These are phyloP conservation scores for Fistulina hepatica DNA, from an alignment of 1,284 basidiomycete genomes.

Conservation along the genomic window DNA sequence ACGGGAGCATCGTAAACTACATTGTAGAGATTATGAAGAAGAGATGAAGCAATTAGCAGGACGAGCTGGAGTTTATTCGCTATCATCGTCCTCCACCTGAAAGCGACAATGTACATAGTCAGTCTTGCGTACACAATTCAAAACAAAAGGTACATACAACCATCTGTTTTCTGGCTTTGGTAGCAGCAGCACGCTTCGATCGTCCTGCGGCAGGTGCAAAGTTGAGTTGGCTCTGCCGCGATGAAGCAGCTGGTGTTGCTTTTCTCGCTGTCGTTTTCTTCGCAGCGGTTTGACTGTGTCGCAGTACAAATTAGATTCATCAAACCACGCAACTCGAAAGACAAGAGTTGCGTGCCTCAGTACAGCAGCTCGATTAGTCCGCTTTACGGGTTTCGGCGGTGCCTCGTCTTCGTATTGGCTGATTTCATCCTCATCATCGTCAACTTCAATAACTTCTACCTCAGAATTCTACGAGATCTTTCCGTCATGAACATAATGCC, in stretches of 20 bases:
- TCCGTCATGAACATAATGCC: neutral
- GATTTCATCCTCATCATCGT: conserved; percentile 43
- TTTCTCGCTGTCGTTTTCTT: conserved; percentile 58
- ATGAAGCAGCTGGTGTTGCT: conserved; percentile 28
- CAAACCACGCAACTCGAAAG: conserved; percentile 4
- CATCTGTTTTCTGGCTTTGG: conserved; percentile 45
- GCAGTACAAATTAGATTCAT: conserved; percentile 6
- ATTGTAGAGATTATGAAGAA: no score
- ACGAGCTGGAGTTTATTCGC: no score
- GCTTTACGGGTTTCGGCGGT: conserved; percentile 35
- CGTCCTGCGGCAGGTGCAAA: conserved; percentile 51
- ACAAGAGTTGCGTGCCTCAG: conserved; percentile 36
- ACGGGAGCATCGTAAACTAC: no score
- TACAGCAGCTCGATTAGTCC: conserved; percentile 55
- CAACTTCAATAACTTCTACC: conserved; percentile 36
- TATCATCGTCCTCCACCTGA: conserved; percentile 18
- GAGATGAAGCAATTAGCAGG: no score
- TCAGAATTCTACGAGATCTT: conserved; percentile 16
- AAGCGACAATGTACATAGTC: neutral
- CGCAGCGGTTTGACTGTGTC: conserved; percentile 31
- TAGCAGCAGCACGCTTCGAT: conserved; percentile 46
- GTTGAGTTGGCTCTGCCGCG: conserved; percentile 46
- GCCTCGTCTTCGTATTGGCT: conserved; percentile 49
- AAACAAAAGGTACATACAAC: conserved; percentile 23
- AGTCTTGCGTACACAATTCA: neutral